These are phyloP conservation scores for Xylaria longipes DNA, from an alignment of 495 filamentous ascomycete genomes.

Conservation along the genomic window DNA sequence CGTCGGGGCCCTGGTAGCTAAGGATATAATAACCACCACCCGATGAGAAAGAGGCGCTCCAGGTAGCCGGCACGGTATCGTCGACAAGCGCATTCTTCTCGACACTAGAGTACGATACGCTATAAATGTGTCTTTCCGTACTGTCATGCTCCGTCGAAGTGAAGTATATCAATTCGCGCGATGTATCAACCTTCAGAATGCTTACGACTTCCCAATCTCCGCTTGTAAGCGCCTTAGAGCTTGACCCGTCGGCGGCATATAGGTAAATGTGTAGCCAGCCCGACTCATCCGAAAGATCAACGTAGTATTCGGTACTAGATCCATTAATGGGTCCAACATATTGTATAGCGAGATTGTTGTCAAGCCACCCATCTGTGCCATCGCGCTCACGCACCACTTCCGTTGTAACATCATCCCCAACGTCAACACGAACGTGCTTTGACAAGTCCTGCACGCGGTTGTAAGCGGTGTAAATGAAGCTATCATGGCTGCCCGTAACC, in stretches of 20 bases:
- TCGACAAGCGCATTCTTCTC: conserved; percentile 60
- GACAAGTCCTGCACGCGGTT: conserved; percentile 65
- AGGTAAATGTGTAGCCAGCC: conserved; percentile 65
- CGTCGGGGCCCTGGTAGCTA: conserved; percentile 60
- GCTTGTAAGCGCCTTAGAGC: conserved; percentile 55
- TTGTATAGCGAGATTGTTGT: conserved; percentile 56
- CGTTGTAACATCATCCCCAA: conserved; percentile 54
- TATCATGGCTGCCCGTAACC: conserved; percentile 58
- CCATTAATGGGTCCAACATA: conserved; percentile 49
- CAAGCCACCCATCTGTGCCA: conserved; percentile 63
- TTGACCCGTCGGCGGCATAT: conserved; percentile 53
- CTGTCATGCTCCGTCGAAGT: conserved; percentile 60
- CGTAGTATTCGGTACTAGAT: conserved; percentile 51
- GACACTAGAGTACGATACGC: conserved; percentile 53
- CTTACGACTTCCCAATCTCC: conserved; percentile 62
- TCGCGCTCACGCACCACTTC: conserved; percentile 57
- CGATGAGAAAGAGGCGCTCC: conserved; percentile 61
- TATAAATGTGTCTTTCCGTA: conserved; percentile 63
- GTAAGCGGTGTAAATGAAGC: conserved; percentile 60
- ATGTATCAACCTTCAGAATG: conserved; percentile 57
- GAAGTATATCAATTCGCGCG: conserved; percentile 59
- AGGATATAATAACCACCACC: conserved; percentile 61
- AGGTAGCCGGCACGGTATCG: conserved; percentile 53
- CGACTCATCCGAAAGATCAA: conserved; percentile 62
- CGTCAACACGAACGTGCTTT: conserved; percentile 51